Evolutionary conservation across 2,329 filamentous ascomycete genomes (phyloP).

Genomic region (Magnaporthiopsis incrustans): DNA sequence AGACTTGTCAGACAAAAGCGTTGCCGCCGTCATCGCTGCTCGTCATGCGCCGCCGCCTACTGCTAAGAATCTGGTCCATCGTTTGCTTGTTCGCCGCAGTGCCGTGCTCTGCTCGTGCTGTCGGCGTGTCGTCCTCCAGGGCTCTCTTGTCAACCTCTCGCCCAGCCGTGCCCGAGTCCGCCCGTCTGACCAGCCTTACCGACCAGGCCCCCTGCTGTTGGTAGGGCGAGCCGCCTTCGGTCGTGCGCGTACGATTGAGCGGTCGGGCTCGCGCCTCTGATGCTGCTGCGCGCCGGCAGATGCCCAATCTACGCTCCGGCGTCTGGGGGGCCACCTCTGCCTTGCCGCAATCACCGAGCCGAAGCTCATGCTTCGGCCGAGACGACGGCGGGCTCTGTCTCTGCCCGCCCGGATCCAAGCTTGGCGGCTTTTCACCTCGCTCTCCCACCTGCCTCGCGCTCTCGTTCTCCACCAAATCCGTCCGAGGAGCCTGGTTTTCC

Average conservation of each 20-base stretch:
- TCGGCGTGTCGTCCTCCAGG: constrained; percentile 10
- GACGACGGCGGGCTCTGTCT: not conserved
- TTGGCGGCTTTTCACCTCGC: no score
- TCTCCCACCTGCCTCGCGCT: not conserved
- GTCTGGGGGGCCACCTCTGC: not conserved
- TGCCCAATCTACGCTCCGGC: not conserved
- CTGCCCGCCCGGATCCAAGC: not conserved
- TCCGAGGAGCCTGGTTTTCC: constrained; percentile 4
- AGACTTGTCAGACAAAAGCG: constrained; percentile 22
- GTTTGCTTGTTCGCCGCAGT: constrained; percentile 39
- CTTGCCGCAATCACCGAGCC: not conserved
- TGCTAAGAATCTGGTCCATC: constrained; percentile 47
- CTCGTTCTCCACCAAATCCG: not conserved
- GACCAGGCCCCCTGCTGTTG: constrained; percentile 1
- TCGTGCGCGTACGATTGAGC: constrained; percentile 4
- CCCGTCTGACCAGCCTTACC: constrained; percentile 6
- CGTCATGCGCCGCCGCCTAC: constrained; percentile 33
- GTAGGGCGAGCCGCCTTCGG: constrained; percentile 4
- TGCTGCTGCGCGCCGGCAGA: not conserved
- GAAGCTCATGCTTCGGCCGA: not conserved
- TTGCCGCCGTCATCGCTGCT: constrained; percentile 26
- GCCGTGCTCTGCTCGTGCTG: constrained; percentile 20
- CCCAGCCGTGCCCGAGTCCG: not conserved
- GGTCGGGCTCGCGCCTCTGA: constrained; percentile 1
- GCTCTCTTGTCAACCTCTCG: not conserved